A percentile compares a stretch with the other conserved stretches of the same genome.
Conservation (phyloP, 1,284 basidiomycete genomes). For the Rhodotorula sp. region DNA sequence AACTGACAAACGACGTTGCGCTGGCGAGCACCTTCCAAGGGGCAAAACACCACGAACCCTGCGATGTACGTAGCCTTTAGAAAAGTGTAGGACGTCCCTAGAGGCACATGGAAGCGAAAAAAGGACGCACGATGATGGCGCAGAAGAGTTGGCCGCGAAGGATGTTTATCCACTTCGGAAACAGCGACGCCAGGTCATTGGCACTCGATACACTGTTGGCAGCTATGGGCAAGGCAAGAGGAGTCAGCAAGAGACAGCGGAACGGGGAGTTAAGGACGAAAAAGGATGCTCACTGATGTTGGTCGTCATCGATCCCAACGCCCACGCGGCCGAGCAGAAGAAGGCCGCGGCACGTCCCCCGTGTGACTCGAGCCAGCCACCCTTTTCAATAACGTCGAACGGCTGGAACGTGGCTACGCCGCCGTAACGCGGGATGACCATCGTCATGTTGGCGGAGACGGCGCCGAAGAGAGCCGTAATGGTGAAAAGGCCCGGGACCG, state of each 20-base stretch:
- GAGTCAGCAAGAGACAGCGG: no score
- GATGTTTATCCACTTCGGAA: constrained; percentile 53
- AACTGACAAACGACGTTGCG: constrained; percentile 25
- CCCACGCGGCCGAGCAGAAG: constrained; percentile 55
- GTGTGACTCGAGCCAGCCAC: constrained; percentile 52
- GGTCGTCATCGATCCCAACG: constrained; percentile 32
- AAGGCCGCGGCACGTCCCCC: constrained; percentile 75
- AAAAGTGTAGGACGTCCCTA: no score
- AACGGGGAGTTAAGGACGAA: no score
- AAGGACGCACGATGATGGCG: constrained; percentile 5
- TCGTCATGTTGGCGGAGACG: constrained; percentile 57
- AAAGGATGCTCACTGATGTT: not conserved
- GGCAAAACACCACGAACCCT: no score
- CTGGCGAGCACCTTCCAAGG: no score
- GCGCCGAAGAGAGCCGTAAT: constrained; percentile 60
- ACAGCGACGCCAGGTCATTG: constrained; percentile 59
- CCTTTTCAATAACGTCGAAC: constrained; percentile 48
- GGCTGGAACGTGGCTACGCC: constrained; percentile 42
- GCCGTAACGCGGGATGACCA: constrained; percentile 42
- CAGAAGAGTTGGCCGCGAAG: constrained; percentile 20
- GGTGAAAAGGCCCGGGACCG: constrained; percentile 70
- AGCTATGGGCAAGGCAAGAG: constrained; percentile 30
- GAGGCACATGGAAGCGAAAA: no score
- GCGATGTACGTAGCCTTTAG: no score
- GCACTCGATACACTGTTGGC: constrained; percentile 68